Conservation (phyloP, 352 stramenopile species). For the Phytophthora palmivora region DNA sequence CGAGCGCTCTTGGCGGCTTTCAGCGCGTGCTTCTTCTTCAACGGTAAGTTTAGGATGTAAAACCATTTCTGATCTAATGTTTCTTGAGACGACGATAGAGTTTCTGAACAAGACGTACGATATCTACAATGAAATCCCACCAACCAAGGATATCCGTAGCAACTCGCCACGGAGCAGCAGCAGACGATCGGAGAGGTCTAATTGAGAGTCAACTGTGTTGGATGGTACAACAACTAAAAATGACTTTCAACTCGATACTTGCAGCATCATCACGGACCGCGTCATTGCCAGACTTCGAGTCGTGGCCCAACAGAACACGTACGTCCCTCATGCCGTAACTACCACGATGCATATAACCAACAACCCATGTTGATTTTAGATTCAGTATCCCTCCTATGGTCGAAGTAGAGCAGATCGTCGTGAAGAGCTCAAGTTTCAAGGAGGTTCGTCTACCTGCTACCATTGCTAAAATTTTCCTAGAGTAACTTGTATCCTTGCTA, state of each 20-base stretch:
- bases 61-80: background rate
- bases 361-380: slow-evolving; percentile 12
- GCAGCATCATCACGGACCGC: slow-evolving; percentile 61
- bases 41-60: slow-evolving; percentile 32
- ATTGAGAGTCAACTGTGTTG: background rate
- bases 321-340: background rate
- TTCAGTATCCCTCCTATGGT: slow-evolving; percentile 56
- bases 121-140: slow-evolving; percentile 55
- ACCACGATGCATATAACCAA: background rate
- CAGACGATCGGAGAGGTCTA: slow-evolving; percentile 45
- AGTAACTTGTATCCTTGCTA: slow-evolving; percentile 1
- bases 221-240: background rate
- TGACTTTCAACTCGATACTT: background rate
- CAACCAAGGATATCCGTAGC: slow-evolving; percentile 29
- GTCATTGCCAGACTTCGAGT: slow-evolving; percentile 57
- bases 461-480: background rate
- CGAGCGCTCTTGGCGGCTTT: slow-evolving; percentile 47
- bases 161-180: slow-evolving; percentile 31
- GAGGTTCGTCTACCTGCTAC: slow-evolving; percentile 37
- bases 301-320: slow-evolving; percentile 58
- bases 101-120: slow-evolving; percentile 58
- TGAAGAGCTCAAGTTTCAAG: slow-evolving; percentile 63
- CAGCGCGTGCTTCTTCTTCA: slow-evolving; percentile 56
- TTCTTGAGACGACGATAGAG: slow-evolving; percentile 32
- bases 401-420: slow-evolving; percentile 58